Evolutionary conservation across 306 rosid genomes (phyloP).

Genomic region (Adenanthera pavonina): DNA sequence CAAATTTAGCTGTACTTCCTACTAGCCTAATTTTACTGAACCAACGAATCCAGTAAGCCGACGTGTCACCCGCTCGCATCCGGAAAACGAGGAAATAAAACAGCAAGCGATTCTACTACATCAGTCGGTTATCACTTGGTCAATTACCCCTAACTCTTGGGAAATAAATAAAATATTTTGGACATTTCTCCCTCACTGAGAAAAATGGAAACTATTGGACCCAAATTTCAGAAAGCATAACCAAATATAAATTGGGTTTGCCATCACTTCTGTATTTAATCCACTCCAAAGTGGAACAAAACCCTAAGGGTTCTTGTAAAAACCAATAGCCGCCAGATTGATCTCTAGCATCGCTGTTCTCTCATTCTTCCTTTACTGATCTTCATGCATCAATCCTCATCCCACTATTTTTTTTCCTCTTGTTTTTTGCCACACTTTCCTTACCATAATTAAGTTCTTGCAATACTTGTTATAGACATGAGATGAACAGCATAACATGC

Average conservation of each 20-base stretch:
- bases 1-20: neutral
- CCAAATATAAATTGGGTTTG: slow-evolving; percentile 6
- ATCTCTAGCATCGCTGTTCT: slow-evolving; percentile 36
- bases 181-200: slow-evolving; percentile 35
- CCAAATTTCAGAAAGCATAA: neutral
- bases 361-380: slow-evolving; percentile 34
- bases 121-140: slow-evolving; percentile 62
- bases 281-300: slow-evolving; percentile 65
- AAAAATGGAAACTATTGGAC: slow-evolving; percentile 8
- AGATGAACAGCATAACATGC: slow-evolving; percentile 6
- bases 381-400: slow-evolving; percentile 6
- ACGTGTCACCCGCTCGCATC: slow-evolving; percentile 38
- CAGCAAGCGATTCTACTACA: slow-evolving; percentile 23
- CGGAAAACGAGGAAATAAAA: slow-evolving; percentile 25
- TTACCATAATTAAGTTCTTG: neutral
- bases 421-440: neutral
- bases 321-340: slow-evolving; percentile 82
- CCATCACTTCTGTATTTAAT: slow-evolving; percentile 63
- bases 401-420: slow-evolving; percentile 13
- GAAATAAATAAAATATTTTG: slow-evolving; percentile 35
- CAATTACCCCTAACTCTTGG: slow-evolving; percentile 57
- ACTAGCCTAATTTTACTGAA: slow-evolving; percentile 9
- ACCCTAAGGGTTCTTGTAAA: slow-evolving; percentile 91
- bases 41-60: slow-evolving; percentile 38
- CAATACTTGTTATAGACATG: slow-evolving; percentile 1